Evolutionary conservation across 768 basidiomycete species (phyloP).

Genomic region (Trichaptum fuscoviolaceum): DNA sequence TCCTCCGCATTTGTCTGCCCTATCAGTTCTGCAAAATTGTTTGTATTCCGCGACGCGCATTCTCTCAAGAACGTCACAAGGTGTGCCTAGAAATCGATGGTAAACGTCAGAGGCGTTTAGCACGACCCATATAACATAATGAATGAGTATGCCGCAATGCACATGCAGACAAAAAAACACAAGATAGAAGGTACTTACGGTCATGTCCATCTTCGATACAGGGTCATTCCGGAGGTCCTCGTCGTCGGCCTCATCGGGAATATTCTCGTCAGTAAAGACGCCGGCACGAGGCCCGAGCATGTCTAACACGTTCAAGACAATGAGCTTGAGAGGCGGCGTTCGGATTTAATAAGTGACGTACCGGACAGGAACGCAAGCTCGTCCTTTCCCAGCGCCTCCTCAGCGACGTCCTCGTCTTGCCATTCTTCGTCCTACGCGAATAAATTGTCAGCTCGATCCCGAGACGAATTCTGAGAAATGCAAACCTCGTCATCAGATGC

Average conservation of each 20-base stretch:
- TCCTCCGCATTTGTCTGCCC: slow-evolving; percentile 71
- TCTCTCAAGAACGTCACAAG: slow-evolving; percentile 66
- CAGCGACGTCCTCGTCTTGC: slow-evolving; percentile 77
- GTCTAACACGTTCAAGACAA: slow-evolving; percentile 29
- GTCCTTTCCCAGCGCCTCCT: slow-evolving; percentile 59
- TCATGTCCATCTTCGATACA: slow-evolving; percentile 81
- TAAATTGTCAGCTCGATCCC: slow-evolving; percentile 6
- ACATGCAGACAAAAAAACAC: neutral
- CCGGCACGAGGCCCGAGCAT: slow-evolving; percentile 70
- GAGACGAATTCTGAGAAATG: slow-evolving; percentile 7
- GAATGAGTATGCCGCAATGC: neutral
- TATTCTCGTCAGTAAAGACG: slow-evolving; percentile 73
- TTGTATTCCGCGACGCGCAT: slow-evolving; percentile 56
- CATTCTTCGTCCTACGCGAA: slow-evolving; percentile 77
- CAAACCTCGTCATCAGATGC: slow-evolving; percentile 76
- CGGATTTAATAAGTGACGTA: slow-evolving; percentile 17
- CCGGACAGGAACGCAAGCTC: slow-evolving; percentile 74
- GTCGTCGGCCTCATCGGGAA: slow-evolving; percentile 68
- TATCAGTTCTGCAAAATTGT: slow-evolving; percentile 55
- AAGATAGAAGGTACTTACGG: slow-evolving; percentile 31
- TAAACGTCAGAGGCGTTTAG: neutral
- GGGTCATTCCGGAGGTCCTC: slow-evolving; percentile 87
- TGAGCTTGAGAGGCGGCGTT: slow-evolving; percentile 4
- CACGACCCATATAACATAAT: slow-evolving; percentile 1
- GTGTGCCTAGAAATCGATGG: slow-evolving; percentile 48